Conservation (phyloP, 805 yeast genomes). For the Wickerhamomyces queroliae region DNA sequence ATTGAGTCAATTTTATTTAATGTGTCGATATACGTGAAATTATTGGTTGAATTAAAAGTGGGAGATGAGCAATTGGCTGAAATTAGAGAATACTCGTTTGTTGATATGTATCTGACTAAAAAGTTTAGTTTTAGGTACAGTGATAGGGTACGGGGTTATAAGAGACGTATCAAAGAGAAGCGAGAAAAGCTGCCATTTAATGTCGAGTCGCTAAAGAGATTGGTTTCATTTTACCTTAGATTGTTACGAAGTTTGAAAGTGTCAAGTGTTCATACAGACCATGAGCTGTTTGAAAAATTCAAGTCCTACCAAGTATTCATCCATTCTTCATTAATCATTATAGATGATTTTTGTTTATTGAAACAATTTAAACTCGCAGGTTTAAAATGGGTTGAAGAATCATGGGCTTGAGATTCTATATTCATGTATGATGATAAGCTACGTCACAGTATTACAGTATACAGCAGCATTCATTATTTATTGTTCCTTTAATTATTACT, state of each 20-base stretch:
- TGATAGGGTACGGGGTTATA: not conserved
- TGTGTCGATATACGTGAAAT: not conserved
- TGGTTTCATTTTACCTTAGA: not conserved
- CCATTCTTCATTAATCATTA: not conserved
- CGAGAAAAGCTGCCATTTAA: too few relatives aligned
- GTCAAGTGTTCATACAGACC: too few relatives aligned
- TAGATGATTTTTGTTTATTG: not conserved
- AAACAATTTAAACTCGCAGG: not conserved
- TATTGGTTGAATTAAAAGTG: not conserved
- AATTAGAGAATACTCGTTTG: not conserved
- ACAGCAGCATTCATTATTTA: not conserved
- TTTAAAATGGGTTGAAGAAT: not conserved
- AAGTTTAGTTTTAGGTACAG: not conserved
- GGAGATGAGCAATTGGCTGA: not conserved
- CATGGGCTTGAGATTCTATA: too few relatives aligned
- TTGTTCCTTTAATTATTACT: constrained; percentile 2
- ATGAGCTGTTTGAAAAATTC: not conserved
- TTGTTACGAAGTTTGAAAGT: too few relatives aligned
- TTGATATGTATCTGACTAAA: not conserved
- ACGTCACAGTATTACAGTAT: not conserved
- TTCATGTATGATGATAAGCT: too few relatives aligned
- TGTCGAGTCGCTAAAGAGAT: not conserved
- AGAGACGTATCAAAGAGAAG: not conserved
- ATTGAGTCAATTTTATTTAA: not conserved
- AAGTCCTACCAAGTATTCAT: not conserved